phyloP scores from a whole-genome alignment of 306 rosid species.

The Cyclanthera cordifolia region DNA sequence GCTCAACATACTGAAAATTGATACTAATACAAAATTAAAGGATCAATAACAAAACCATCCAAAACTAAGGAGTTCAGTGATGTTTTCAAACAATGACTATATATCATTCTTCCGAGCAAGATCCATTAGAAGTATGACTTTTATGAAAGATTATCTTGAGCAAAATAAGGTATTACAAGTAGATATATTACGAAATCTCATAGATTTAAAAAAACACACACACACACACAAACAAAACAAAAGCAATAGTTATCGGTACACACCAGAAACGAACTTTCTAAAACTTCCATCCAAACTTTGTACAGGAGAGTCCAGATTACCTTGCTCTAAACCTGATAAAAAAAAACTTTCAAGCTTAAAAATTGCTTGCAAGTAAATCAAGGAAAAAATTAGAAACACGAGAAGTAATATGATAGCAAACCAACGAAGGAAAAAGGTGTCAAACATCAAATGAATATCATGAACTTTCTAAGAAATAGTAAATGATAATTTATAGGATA shows the following conservation, averaged over 20 bases:
- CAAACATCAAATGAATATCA: no score
- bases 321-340: constrained; percentile 20
- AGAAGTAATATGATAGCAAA: no score
- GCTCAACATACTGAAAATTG: not conserved
- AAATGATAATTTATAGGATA: no score
- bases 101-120: not conserved
- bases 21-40: not conserved
- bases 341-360: not conserved
- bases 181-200: not conserved
- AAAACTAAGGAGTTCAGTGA: not conserved
- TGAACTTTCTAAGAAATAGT: no score
- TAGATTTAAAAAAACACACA: no score
- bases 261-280: constrained; percentile 34
- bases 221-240: not conserved
- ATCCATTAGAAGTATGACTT: not conserved
- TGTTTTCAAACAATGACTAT: not conserved
- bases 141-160: not conserved
- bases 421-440: no score
- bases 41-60: not conserved
- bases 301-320: constrained; percentile 26
- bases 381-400: not conserved
- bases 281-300: constrained; percentile 34
- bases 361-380: not conserved
- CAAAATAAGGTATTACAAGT: not conserved
- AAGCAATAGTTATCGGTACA: not conserved